These are phyloP conservation scores for Coemansia sp. DNA, from an alignment of 192 early-diverging fungal genomes.

Conservation along the genomic window DNA sequence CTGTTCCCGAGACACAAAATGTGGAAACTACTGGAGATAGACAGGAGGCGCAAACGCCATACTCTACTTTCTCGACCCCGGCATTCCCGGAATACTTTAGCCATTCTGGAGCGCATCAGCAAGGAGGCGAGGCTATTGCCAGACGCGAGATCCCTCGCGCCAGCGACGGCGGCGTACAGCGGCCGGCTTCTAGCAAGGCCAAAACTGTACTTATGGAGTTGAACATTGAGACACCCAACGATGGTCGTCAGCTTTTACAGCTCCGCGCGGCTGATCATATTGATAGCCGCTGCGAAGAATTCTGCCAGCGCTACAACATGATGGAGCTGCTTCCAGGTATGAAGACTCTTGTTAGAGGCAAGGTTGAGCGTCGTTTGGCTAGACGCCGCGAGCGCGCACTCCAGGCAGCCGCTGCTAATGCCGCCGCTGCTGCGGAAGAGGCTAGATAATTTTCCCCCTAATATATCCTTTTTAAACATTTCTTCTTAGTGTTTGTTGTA, in stretches of 20 bases:
- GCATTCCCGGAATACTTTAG: conserved; percentile 48
- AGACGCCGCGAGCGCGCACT: conserved; percentile 44
- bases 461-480: conserved; percentile 9
- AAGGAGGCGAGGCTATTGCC: conserved; percentile 14
- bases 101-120: conserved; percentile 15
- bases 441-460: no score
- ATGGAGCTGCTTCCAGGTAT: conserved; percentile 39
- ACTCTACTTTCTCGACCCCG: conserved; percentile 33
- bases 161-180: conserved; percentile 8
- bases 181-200: conserved; percentile 11
- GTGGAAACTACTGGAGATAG: not conserved
- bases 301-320: conserved; percentile 34
- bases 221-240: conserved; percentile 42
- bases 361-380: conserved; percentile 42
- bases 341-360: conserved; percentile 44
- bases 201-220: conserved; percentile 48
- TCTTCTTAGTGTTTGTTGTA: not conserved
- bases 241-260: conserved; percentile 40
- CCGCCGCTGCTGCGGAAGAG: not conserved
- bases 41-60: conserved; percentile 6
- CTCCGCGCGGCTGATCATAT: conserved; percentile 31
- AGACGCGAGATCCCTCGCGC: conserved; percentile 30
- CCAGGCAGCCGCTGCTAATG: conserved; percentile 25
- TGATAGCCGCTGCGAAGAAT: conserved; percentile 32
- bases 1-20: not conserved